Base-by-base conservation (phyloP, 139 green algal species). In the Auxenochlorella pyrenoidosa region DNA sequence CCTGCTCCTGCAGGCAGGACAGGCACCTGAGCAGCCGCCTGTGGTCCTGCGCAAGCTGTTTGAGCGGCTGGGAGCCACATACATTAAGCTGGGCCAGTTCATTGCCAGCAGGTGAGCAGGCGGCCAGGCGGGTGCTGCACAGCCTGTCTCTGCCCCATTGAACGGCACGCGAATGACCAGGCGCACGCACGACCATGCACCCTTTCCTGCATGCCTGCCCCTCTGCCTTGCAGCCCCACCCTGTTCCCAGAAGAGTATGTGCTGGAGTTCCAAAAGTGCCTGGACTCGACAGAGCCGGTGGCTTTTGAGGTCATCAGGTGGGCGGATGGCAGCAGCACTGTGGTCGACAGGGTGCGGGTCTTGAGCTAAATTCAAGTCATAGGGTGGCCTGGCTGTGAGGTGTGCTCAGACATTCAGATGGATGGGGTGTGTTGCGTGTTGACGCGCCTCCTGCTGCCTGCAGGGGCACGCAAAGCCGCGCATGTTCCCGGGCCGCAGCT, bases 161-260 rank as follows among this genome's bases (percentile, higher is more conserved):
- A 6, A 73, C 3, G 2, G 47, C 12, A 12, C 47, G 47, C n/a
- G n/a, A n/a, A n/a, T n/a, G n/a, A n/a, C 47, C 47, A 54, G 47
- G 47, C 47, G 10, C 8, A 54, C 47, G 47, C 8, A 54, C 8
- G 47, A 54, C 8, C 47, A 54, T 54, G 47, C 54, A 24, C 22
- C 22, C 54, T 63, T 2, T 24, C 54, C 13, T 28, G 54, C 54
- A 63, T 13, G 16, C 54, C 18, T 63, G 15, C 16, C 75, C 22
- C 44, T 41, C 28, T 66, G 43, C 44, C 38, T 16, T 98, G 94
- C 32, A 95, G 94, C 1, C 98, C 97, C 60, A 97, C 95, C 1
- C 89, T 99, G 8, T 99, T 99, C 85, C 97, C 96, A 0, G 89
- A 94, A 51, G 96, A 99, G 72, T 99, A 98, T 79, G 97, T 99